phyloP scores from a whole-genome alignment of 78 protist species.

The Dictyostelium citrinum region DNA sequence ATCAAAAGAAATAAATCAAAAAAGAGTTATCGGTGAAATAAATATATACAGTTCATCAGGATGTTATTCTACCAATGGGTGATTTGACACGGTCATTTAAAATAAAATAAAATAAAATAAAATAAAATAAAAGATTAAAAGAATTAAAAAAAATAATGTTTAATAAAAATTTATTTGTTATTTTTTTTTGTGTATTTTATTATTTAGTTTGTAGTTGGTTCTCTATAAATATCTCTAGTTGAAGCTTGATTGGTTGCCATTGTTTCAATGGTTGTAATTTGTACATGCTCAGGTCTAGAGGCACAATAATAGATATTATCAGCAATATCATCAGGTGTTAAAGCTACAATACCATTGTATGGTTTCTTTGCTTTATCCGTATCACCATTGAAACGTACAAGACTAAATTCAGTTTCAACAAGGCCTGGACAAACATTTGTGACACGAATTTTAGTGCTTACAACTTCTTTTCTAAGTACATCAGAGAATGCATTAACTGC shows the following conservation, averaged over 20 bases:
- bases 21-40: no score
- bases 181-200: no score
- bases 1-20: no score
- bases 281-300: conserved; percentile 84
- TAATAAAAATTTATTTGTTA: no score
- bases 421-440: conserved; percentile 84
- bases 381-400: conserved; percentile 81
- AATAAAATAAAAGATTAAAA: no score
- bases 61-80: no score
- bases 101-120: no score
- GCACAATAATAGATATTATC: conserved; percentile 80
- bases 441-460: conserved; percentile 78
- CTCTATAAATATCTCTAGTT: conserved; percentile 18
- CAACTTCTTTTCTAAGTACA: conserved; percentile 81
- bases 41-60: no score
- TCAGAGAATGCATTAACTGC: conserved; percentile 85
- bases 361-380: conserved; percentile 71
- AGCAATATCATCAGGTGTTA: conserved; percentile 80
- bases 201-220: not conserved
- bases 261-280: conserved; percentile 59
- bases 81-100: no score
- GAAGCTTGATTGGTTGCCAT: conserved; percentile 83
- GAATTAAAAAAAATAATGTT: no score
- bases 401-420: conserved; percentile 83
- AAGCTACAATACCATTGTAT: conserved; percentile 63